Evolutionary conservation across 805 yeast genomes (phyloP), one percentile per base, ranked within the genome.

Genomic region (Lachancea lanzarotensis): DNA sequence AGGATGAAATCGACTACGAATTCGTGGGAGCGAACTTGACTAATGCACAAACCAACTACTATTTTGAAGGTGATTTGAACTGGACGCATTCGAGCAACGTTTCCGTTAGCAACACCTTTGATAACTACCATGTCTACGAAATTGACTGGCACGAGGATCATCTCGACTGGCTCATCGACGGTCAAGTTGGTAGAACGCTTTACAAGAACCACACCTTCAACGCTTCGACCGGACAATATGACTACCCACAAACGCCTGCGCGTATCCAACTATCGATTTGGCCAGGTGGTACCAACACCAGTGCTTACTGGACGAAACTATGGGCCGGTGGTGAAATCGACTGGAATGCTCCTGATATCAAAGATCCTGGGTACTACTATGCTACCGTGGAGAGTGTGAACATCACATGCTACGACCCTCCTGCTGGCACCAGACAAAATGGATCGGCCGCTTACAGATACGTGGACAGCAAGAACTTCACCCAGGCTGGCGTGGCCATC

Each of bases 1-100:
- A 85, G 72, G 97, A 89, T 70, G 97, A 90, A 73, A 75, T 89
- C 56, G 97, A 90, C 75, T 81, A 67, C 59, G 96, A 90, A 70
- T 82, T 80, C 54, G 82, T 88, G 51, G 98, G 98, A 47, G 75
- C 76, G 57, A 78, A 84, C 57, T 66, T 85, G 57, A 72, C 74
- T 27, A 61, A 66, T 18, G 85, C 81, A 1, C 90, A 90, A 72
- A 71, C 89, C 22, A 90, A 90, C 68, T 89, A 62, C 73, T 90
- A 85, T 70, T 80, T 77, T 63, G 80, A 83, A 61, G 96, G 91
- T 63, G 64, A 70, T 27, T 70, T 80, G 59, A 76, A 85, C 70
- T 85, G 79, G 65, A 72, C 81, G 29, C 40, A 42, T 17, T 73
- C 78, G 51, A 53, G 69, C 20, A 68, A 78, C 51, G 52, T 60